Conservation (phyloP, 306 rosid genomes). For the Pterocarpus macrocarpus region DNA sequence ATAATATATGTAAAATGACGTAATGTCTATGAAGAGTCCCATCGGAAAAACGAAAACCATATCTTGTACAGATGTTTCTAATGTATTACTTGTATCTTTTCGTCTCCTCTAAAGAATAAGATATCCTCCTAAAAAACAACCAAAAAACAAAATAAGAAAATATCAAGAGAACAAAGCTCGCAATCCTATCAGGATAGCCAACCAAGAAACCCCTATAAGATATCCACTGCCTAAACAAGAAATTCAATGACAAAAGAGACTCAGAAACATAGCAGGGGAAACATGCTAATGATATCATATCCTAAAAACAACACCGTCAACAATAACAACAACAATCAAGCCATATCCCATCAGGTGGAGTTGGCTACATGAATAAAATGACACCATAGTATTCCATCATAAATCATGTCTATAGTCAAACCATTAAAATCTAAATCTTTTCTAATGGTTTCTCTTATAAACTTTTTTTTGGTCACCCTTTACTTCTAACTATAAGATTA, state of each 20-base stretch:
- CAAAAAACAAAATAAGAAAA: not conserved
- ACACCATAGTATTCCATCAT: too few species aligned
- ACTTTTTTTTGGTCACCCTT: too few species aligned
- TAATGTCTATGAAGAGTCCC: not conserved
- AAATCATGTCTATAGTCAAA: too few species aligned
- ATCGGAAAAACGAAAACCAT: not conserved
- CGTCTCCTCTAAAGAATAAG: not conserved
- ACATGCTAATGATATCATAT: not conserved
- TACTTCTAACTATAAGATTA: not conserved
- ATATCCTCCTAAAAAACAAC: not conserved
- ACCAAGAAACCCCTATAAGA: not conserved
- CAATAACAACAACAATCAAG: too few species aligned
- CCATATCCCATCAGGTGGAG: too few species aligned
- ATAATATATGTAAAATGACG: slow-evolving; percentile 1
- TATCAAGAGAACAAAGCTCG: not conserved
- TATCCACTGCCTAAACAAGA: not conserved
- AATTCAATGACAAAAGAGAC: slow-evolving; percentile 6
- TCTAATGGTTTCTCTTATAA: not conserved
- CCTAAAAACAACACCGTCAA: not conserved
- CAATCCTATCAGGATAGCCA: not conserved
- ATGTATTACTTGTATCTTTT: not conserved
- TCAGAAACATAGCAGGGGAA: not conserved
- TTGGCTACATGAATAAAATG: too few species aligned
- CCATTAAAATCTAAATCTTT: too few species aligned
- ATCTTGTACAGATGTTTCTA: not conserved